Conservation (phyloP, 2,329 filamentous ascomycete genomes). For the Verticillium alfalfae region DNA sequence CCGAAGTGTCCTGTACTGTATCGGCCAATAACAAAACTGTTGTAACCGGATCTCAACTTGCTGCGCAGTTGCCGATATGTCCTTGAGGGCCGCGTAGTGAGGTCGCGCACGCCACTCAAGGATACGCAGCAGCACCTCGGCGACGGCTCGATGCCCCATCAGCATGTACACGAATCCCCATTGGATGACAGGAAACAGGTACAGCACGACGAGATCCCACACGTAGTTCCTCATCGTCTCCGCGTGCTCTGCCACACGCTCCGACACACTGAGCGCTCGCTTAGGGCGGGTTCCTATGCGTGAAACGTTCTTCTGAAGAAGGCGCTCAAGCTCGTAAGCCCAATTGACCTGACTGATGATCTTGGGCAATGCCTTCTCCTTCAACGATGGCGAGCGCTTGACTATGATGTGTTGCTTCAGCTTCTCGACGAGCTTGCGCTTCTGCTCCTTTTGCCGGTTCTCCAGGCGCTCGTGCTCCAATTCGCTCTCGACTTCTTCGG, state of each 20-base stretch:
- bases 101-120: conserved; percentile 81
- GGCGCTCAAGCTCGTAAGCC: conserved; percentile 79
- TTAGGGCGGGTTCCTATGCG: conserved; percentile 76
- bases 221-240: conserved; percentile 77
- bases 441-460: conserved; percentile 50
- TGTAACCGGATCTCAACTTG: conserved; percentile 95
- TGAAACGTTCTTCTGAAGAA: conserved; percentile 86
- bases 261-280: conserved; percentile 84
- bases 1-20: conserved; percentile 90
- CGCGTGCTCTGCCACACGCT: conserved; percentile 90
- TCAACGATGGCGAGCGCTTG: conserved; percentile 68
- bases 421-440: conserved; percentile 71
- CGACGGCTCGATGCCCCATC: conserved; percentile 72
- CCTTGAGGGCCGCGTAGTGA: conserved; percentile 80
- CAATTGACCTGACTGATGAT: conserved; percentile 96
- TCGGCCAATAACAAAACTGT: conserved; percentile 98
- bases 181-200: conserved; percentile 72
- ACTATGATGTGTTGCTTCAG: conserved; percentile 82
- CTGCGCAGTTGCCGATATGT: conserved; percentile 92
- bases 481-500: conserved; percentile 43
- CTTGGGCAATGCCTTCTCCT: conserved; percentile 73
- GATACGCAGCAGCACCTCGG: conserved; percentile 71
- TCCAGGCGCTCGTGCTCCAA: conserved; percentile 67
- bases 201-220: conserved; percentile 66
- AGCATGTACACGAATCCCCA: conserved; percentile 71